Conservation (phyloP, 2,329 filamentous ascomycete genomes). For the Exophiala lecanii-corni region DNA sequence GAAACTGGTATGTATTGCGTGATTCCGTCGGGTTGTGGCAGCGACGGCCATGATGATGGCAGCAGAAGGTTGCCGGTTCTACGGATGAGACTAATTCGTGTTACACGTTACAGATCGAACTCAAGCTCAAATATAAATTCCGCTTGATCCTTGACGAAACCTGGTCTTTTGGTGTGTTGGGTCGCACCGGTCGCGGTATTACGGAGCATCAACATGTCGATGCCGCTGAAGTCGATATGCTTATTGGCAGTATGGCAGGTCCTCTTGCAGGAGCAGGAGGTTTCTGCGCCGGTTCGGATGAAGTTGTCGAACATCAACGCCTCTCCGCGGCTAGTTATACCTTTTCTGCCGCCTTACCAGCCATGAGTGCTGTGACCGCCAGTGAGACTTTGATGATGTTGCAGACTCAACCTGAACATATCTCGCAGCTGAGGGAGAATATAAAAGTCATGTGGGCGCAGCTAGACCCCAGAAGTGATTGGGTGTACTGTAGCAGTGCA, state of each 20-base stretch:
- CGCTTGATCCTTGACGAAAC: conserved; percentile 96
- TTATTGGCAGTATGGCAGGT: conserved; percentile 85
- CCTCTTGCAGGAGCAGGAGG: conserved; percentile 88
- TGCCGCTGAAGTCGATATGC: conserved; percentile 90
- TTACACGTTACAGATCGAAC: conserved; percentile 73
- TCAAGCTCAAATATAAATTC: conserved; percentile 97
- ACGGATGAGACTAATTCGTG: too few relatives aligned
- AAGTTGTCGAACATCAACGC: conserved; percentile 93
- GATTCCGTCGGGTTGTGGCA: neutral
- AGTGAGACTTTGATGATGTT: conserved; percentile 84
- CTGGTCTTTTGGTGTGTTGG: conserved; percentile 93
- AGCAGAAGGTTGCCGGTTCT: too few relatives aligned
- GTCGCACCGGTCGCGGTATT: conserved; percentile 82
- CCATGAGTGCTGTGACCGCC: conserved; percentile 90
- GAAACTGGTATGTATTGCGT: conserved; percentile 65
- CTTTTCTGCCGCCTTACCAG: conserved; percentile 89
- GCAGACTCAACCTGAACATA: conserved; percentile 78
- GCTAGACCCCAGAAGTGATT: conserved; percentile 88
- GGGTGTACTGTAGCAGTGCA: conserved; percentile 76
- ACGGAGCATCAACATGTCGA: conserved; percentile 98
- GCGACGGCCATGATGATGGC: too few relatives aligned
- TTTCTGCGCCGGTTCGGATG: conserved; percentile 86
- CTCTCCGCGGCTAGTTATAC: conserved; percentile 91
- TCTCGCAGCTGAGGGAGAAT: conserved; percentile 76
- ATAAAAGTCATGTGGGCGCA: conserved; percentile 80